Conservation (phyloP, 2,329 filamentous ascomycete species). For the Fusarium sp. region DNA sequence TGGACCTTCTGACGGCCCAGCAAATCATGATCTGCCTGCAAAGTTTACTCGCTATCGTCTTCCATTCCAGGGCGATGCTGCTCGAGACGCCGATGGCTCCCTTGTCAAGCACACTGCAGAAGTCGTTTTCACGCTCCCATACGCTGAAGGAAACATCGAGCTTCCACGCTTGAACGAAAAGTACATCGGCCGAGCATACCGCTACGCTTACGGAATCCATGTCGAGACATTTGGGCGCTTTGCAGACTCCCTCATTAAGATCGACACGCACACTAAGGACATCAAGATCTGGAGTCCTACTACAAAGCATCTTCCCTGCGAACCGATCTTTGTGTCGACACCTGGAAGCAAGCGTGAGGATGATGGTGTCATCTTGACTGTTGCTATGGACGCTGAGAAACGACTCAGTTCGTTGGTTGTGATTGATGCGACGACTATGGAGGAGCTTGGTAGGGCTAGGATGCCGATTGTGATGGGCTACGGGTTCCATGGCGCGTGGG, state of each 20-base stretch:
- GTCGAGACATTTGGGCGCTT: constrained; percentile 13
- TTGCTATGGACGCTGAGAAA: constrained; percentile 14
- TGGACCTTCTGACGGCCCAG: neutral
- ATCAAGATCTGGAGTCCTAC: constrained; percentile 8
- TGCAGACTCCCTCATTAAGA: constrained; percentile 31
- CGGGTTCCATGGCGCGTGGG: constrained; percentile 21
- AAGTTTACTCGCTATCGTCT: constrained; percentile 25
- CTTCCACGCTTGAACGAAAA: constrained; percentile 18
- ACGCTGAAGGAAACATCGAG: constrained; percentile 14
- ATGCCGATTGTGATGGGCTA: constrained; percentile 26
- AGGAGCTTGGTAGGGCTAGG: constrained; percentile 16
- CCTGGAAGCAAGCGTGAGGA: constrained; percentile 13
- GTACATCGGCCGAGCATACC: constrained; percentile 9
- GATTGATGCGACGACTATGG: constrained; percentile 17
- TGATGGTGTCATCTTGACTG: constrained; percentile 14
- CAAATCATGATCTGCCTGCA: constrained; percentile 10
- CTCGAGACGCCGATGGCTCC: constrained; percentile 1
- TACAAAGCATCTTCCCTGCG: constrained; percentile 11
- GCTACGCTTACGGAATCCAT: constrained; percentile 21
- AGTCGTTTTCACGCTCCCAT: constrained; percentile 13
- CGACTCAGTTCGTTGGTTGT: constrained; percentile 21
- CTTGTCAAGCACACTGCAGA: constrained; percentile 11
- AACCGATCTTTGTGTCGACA: constrained; percentile 20
- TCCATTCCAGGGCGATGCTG: constrained; percentile 1
- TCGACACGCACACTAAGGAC: constrained; percentile 20